Percentiles rank a stretch among this genome's conserved stretches.
These are phyloP conservation scores for Quercus bicolor DNA, from an alignment of 306 rosid species.

Conservation along the genomic window DNA sequence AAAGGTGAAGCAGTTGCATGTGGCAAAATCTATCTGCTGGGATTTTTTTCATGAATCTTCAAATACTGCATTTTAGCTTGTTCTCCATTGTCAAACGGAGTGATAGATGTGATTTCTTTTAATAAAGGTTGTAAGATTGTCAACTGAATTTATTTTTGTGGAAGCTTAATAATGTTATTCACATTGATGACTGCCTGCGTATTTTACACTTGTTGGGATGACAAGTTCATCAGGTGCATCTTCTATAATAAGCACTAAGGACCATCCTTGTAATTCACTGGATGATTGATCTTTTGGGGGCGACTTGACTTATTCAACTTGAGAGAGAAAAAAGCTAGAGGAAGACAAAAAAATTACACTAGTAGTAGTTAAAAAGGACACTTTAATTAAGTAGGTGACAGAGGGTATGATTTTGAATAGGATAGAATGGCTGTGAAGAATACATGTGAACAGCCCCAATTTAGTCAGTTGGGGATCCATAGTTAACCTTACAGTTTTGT, in stretches of 20 bases:
- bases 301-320: neutral
- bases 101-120: neutral
- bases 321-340: no score
- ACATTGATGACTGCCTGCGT: neutral
- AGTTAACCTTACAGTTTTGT: neutral
- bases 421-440: no score
- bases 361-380: no score
- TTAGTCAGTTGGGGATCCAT: no score
- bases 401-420: no score
- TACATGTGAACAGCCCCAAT: no score
- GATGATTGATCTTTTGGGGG: neutral
- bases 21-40: neutral
- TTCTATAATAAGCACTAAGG: neutral
- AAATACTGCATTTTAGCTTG: neutral
- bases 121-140: neutral
- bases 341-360: no score
- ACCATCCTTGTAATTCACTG: neutral
- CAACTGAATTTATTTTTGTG: neutral
- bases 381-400: no score
- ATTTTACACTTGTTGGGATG: neutral
- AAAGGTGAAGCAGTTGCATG: neutral
- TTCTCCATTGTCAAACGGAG: neutral
- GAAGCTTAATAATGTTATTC: neutral
- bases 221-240: neutral
- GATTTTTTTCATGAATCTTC: neutral